Conservation (phyloP, 108 stramenopile genomes). For the Cyclotella atomus region DNA sequence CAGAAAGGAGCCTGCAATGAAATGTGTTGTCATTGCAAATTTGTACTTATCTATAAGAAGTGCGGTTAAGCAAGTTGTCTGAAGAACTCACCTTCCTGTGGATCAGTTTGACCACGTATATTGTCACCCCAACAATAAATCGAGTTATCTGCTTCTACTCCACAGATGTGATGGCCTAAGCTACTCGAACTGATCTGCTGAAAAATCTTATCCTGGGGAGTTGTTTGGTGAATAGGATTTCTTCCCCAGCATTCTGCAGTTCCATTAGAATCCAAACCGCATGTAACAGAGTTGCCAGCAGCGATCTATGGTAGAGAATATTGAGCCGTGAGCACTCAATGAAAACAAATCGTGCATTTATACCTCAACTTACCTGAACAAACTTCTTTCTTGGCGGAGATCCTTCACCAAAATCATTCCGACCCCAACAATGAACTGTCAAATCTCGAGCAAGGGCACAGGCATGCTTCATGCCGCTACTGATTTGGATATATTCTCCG, state of each 20-base stretch:
- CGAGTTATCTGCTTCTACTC: conserved; percentile 7
- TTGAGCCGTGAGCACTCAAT: background rate
- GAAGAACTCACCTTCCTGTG: conserved; percentile 30
- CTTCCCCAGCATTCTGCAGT: conserved; percentile 40
- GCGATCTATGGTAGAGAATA: conserved; percentile 16
- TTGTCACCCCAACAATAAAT: conserved; percentile 49
- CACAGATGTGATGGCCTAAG: conserved; percentile 40
- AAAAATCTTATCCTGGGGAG: conserved; percentile 28
- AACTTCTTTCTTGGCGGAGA: conserved; percentile 31
- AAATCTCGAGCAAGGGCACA: conserved; percentile 29
- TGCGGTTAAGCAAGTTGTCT: background rate
- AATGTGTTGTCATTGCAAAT: background rate
- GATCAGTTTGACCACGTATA: conserved; percentile 35
- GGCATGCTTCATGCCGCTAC: conserved; percentile 44
- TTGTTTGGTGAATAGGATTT: conserved; percentile 32
- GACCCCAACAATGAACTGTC: conserved; percentile 39
- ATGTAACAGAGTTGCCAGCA: conserved; percentile 42
- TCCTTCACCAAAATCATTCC: conserved; percentile 38
- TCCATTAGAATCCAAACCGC: conserved; percentile 29
- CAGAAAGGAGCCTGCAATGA: conserved; percentile 24
- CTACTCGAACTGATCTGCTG: conserved; percentile 33
- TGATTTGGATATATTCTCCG: conserved; percentile 29
- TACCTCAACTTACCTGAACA: conserved; percentile 20
- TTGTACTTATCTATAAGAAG: background rate
- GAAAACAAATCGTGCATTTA: background rate